Evolutionary conservation across 192 early-diverging fungal genomes (phyloP).

Genomic region (Coemansia sp.): DNA sequence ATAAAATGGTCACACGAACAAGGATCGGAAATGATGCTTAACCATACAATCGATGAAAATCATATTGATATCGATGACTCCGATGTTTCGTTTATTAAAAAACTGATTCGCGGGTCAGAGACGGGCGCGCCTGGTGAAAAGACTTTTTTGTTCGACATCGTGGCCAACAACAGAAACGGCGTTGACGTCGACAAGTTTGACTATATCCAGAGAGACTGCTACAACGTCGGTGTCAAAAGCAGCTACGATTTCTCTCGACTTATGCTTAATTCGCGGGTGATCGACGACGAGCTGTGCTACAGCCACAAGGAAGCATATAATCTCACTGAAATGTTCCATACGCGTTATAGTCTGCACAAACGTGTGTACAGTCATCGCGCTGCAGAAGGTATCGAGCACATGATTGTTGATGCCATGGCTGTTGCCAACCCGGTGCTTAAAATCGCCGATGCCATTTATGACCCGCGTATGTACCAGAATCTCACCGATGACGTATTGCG

Average conservation of each 20-base stretch:
- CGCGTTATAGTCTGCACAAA: conserved; percentile 75
- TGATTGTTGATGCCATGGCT: conserved; percentile 88
- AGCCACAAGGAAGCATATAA: conserved; percentile 88
- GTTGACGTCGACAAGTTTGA: conserved; percentile 96
- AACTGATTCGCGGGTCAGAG: conserved; percentile 66
- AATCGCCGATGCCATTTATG: conserved; percentile 63
- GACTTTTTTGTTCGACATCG: conserved; percentile 91
- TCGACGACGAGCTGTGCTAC: conserved; percentile 88
- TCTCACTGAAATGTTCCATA: conserved; percentile 83
- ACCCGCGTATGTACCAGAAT: conserved; percentile 66
- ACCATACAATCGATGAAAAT: conserved; percentile 73
- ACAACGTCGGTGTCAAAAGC: conserved; percentile 63
- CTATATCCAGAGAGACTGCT: conserved; percentile 75
- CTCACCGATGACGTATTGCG: conserved; percentile 84
- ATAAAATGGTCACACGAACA: conserved; percentile 72
- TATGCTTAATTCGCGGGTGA: conserved; percentile 80
- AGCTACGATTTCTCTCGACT: conserved; percentile 65
- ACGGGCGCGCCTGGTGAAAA: conserved; percentile 45
- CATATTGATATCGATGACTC: conserved; percentile 63
- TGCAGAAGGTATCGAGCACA: conserved; percentile 76
- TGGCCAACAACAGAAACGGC: conserved; percentile 91
- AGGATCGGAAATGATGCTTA: conserved; percentile 84
- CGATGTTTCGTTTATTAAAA: conserved; percentile 66
- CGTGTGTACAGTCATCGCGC: conserved; percentile 88
- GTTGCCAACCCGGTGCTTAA: conserved; percentile 71